phyloP scores from a whole-genome alignment of 2,329 filamentous ascomycete species.

The Periconia macrospinosa region DNA sequence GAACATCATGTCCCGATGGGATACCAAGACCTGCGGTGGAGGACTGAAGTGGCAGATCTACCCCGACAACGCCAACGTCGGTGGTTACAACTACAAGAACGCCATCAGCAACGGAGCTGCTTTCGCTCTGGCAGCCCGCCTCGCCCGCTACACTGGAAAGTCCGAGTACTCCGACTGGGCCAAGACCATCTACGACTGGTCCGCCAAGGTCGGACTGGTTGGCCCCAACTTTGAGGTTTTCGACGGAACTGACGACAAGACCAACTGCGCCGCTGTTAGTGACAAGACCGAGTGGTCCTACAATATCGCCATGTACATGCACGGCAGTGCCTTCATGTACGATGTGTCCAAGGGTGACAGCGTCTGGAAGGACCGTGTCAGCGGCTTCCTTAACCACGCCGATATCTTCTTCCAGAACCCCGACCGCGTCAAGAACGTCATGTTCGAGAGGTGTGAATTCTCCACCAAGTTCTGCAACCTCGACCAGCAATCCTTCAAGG shows the following conservation, averaged over 20 bases:
- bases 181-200: slow-evolving; percentile 64
- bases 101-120: slow-evolving; percentile 79
- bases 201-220: slow-evolving; percentile 53
- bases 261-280: slow-evolving; percentile 52
- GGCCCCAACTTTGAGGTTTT: slow-evolving; percentile 55
- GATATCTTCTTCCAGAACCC: slow-evolving; percentile 58
- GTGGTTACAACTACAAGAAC: slow-evolving; percentile 75
- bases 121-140: slow-evolving; percentile 76
- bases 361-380: slow-evolving; percentile 61
- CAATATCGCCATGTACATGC: slow-evolving; percentile 58
- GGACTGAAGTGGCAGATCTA: slow-evolving; percentile 85
- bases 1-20: slow-evolving; percentile 70
- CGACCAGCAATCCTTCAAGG: slow-evolving; percentile 77
- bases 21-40: slow-evolving; percentile 66
- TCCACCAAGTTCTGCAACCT: slow-evolving; percentile 59
- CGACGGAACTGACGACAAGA: slow-evolving; percentile 56
- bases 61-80: slow-evolving; percentile 67
- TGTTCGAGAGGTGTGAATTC: slow-evolving; percentile 71
- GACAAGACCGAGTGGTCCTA: slow-evolving; percentile 61
- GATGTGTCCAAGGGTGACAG: slow-evolving; percentile 50
- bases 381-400: slow-evolving; percentile 59
- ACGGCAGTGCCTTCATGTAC: slow-evolving; percentile 60
- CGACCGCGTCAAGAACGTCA: slow-evolving; percentile 55
- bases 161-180: slow-evolving; percentile 63
- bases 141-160: slow-evolving; percentile 71